These are phyloP conservation scores for Chloropicon primus DNA, from an alignment of 139 green algal genomes.

Conservation along the genomic window DNA sequence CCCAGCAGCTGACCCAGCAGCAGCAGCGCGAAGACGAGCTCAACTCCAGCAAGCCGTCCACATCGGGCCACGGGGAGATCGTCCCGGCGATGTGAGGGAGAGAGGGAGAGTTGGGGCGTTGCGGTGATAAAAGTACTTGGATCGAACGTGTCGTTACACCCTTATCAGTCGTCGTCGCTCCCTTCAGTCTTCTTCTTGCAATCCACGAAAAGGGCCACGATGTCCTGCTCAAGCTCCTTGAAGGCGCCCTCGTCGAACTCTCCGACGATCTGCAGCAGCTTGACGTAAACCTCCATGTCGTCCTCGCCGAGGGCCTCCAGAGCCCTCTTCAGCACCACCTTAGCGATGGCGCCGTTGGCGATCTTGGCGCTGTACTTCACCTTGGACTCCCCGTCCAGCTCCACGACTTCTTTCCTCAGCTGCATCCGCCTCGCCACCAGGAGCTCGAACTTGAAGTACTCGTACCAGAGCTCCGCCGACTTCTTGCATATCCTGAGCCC, in stretches of 20 bases:
- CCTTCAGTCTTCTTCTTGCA: no score
- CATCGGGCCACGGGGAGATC: background rate
- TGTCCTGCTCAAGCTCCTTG: background rate
- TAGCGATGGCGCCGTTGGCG: background rate
- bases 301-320: background rate
- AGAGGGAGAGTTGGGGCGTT: background rate
- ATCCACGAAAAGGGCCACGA: background rate
- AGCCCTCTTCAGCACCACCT: background rate
- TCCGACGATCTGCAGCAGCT: background rate
- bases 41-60: background rate
- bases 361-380: background rate
- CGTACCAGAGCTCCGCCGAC: slow-evolving; percentile 55
- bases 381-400: background rate
- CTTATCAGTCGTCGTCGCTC: no score
- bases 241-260: background rate
- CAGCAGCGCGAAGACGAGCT: background rate
- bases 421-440: slow-evolving; percentile 9
- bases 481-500: slow-evolving; percentile 61
- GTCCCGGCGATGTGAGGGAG: background rate
- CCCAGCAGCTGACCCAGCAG: background rate
- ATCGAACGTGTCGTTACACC: no score
- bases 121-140: no score
- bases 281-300: background rate
- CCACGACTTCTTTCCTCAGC: background rate
- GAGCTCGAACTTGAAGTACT: slow-evolving; percentile 76